Base-by-base conservation (phyloP, 2,329 filamentous ascomycete species). In the Fusarium nanum region DNA sequence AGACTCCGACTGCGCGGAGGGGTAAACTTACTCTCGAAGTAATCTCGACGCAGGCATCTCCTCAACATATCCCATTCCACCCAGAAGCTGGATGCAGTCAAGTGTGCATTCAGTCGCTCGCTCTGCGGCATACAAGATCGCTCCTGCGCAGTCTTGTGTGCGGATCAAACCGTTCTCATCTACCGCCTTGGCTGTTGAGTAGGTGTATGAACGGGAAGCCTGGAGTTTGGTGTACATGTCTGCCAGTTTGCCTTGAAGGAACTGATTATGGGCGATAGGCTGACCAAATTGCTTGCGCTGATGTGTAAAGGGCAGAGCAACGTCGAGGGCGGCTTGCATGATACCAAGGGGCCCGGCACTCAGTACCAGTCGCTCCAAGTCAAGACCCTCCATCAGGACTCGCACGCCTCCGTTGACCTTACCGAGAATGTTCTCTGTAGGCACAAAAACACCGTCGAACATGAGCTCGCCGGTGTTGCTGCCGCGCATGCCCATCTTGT, bases 401-500 rank as follows among this genome's bases (percentile, higher is more conserved):
- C 89, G 89, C 27, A 97, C 94, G 67, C 96, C 96, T 55, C 87
- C 89, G 83, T 97, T 92, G 61, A 97, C 77, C 41, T 87, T 80
- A 30, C 96, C 96, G 1, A 99, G 87, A 1, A 98, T 81, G 78
- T 97, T 93, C 75, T 92, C 91, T 11, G 84, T 83, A 6, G 96
- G 94, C 9, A 98, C 93, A 77, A 98, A 97, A 61, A 98, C 93
- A 71, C 91, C 86, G 68, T 97, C 94, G 73, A 98, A 97, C 59
- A 95, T 88, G 25, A 98, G 87, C 81, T 98, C 96, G 75, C 96
- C 96, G 0, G 96, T 98, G 82, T 98, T 98, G 73, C 92, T 96
- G 63, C 96, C 96, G 60, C 96, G 89, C 96, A 99, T 99, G 73
- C 96, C 96, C 80, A 99, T 91, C 83, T 99, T 98, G 85, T 98